Evolutionary conservation across 257 asterid genomes (phyloP), one percentile per base, ranked within the genome.

Genomic region (Scutellaria baicalensis): DNA sequence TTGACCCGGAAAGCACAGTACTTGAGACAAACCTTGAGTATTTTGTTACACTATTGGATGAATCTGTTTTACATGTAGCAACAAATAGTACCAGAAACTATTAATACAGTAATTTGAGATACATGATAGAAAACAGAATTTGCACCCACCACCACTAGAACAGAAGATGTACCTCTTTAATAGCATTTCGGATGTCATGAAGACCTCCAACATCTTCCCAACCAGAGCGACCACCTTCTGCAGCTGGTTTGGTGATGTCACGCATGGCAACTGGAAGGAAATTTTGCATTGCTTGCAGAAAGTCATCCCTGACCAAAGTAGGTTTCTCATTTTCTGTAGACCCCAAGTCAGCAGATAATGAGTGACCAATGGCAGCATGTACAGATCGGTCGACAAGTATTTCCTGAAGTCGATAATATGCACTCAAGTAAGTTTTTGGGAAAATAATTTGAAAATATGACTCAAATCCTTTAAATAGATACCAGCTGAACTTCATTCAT

Each of bases 131-230:
- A 20, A 14, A 33, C n/a, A 20, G 38, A 66, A 56, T 14, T 8
- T 68, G 58, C 33, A 57, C 55, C 16, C 23, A 13, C 31, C 51
- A 61, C 50, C 63, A 21, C 59, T 20, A 14, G 52, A 20, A 27
- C 17, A 72, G 52, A 77, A 72, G 60, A 63, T 54, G 48, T 78
- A 86, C 96, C 96, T 94, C 99, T 82, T 77, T 82, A 72, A 94
- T 91, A 71, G 96, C 77, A 71, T 77, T 89, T 51, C 77, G 87
- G 65, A 91, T 89, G 79, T 85, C 96, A 70, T 80, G 80, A 83
- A 94, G 99, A 72, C 99, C 99, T 48, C 99, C 99, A 73, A 94
- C 97, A 88, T 94, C 99, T 74, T 84, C 97, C 99, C 99, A 94
- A 76, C 97, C 96, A 68, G 89, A 70, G 57, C 80, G 96, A 50